phyloP scores from a whole-genome alignment of 345 rosid species.

The Lepidium aucheri region DNA sequence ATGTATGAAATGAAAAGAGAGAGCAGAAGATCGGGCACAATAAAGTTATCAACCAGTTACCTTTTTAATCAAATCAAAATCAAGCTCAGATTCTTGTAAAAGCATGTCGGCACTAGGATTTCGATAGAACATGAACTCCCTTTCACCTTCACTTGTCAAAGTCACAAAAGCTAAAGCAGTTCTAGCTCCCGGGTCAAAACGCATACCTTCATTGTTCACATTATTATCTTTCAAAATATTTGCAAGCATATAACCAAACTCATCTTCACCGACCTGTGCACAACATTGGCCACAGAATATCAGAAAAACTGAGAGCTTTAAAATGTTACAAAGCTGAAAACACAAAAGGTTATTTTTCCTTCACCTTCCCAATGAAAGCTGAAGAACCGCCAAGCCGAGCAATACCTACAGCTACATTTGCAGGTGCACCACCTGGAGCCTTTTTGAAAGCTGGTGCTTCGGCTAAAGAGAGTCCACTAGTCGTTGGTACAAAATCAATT shows the following conservation, averaged over 20 bases:
- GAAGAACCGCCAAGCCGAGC: slow-evolving; percentile 93
- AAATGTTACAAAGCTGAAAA: background rate
- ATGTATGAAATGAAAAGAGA: background rate
- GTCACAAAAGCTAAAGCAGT: slow-evolving; percentile 97
- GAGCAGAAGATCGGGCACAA: background rate
- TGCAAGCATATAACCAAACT: slow-evolving; percentile 95
- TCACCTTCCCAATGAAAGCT: slow-evolving; percentile 89
- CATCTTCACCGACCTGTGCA: slow-evolving; percentile 92
- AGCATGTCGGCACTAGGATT: slow-evolving; percentile 99
- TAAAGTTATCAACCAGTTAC: slow-evolving; percentile 24
- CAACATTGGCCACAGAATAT: background rate
- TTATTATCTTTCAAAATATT: slow-evolving; percentile 77
- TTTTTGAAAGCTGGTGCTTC: slow-evolving; percentile 86
- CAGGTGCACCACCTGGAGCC: slow-evolving; percentile 98
- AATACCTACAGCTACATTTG: slow-evolving; percentile 91
- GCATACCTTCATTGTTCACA: slow-evolving; percentile 73
- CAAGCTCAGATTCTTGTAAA: slow-evolving; percentile 75
- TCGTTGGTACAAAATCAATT: slow-evolving; percentile 90
- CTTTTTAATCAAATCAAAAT: slow-evolving; percentile 72
- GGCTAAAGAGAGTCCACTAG: slow-evolving; percentile 73
- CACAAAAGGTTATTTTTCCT: background rate
- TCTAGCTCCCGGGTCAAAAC: slow-evolving; percentile 86
- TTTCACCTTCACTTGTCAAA: slow-evolving; percentile 77
- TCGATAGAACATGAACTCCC: slow-evolving; percentile 96
- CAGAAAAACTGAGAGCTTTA: background rate